Conservation (phyloP, 352 stramenopile species). For the Phytophthora palmivora region DNA sequence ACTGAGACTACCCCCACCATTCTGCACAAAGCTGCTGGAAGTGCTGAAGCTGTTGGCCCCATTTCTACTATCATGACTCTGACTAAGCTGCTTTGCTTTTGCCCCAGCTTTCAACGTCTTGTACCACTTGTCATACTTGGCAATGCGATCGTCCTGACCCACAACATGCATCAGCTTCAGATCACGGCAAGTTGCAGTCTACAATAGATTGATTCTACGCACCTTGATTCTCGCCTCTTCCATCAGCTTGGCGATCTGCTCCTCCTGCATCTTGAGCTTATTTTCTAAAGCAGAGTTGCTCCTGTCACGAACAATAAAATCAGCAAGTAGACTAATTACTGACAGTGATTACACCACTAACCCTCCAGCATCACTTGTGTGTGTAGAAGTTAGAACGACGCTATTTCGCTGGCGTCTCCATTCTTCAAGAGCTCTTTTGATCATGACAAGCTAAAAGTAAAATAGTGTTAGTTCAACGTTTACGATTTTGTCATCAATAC, state of each 20-base stretch:
- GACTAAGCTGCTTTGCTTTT: conserved; percentile 84
- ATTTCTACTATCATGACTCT: conserved; percentile 43
- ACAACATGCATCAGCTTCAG: conserved; percentile 4
- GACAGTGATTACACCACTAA: conserved; percentile 10
- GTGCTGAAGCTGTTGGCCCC: conserved; percentile 46
- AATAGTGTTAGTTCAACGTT: background rate
- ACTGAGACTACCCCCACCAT: conserved; percentile 30
- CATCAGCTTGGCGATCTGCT: conserved; percentile 67
- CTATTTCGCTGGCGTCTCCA: conserved; percentile 76
- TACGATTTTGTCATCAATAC: background rate
- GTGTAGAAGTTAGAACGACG: conserved; percentile 11
- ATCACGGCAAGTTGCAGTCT: background rate
- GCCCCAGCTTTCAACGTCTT: conserved; percentile 83
- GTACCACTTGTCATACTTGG: conserved; percentile 90
- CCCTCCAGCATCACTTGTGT: conserved; percentile 17
- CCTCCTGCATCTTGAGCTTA: conserved; percentile 56
- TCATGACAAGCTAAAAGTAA: conserved; percentile 77
- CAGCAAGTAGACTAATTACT: background rate
- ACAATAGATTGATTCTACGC: background rate
- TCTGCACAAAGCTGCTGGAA: conserved; percentile 44
- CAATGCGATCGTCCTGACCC: conserved; percentile 68
- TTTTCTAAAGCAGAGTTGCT: conserved; percentile 33
- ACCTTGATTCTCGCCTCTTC: conserved; percentile 57
- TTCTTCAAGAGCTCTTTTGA: conserved; percentile 90
- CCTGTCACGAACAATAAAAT: conserved; percentile 16